Base-by-base conservation (phyloP, 116 monocot genomes). In the Dioscorea cayenensis region DNA sequence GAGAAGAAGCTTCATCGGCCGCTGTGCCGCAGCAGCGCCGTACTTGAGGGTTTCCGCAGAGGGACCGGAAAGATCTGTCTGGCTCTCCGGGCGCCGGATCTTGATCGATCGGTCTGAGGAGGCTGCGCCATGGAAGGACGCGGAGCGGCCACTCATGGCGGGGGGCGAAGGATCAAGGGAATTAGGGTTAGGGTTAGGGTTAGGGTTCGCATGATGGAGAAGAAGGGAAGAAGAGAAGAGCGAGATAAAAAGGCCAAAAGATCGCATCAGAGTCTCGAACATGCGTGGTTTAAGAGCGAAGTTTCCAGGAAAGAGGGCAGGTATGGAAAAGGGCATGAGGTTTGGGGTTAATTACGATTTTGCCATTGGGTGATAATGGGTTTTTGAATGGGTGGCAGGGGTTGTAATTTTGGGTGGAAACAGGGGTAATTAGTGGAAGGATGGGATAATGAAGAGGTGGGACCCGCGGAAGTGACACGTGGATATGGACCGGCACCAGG, bases 1-100 rank as follows among this genome's bases (percentile, higher is more conserved):
- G 49, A 87, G 21, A 66, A 87, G 81, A 21, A 87, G 37, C 84
- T 76, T 81, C 70, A 76, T 60, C 84, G 68, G 63, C 73, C 38
- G 38, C 69, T 66, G 62, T 38, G 23, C 52, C 61, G 21, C 9
- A 3, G 8, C 21, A 5, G 23, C 49, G n/a, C 51, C 71, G 19
- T 25, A 58, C 17, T n/a, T 49, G 48, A 25, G 10, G 49, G 10
- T 49, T 28, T 23, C 72, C 63, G 64, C 12, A 18, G 43, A 4
- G 28, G 22, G 5, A 10, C 59, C 14, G 59, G 21, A 16, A 22
- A 62, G 18, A 11, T 62, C 62, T 11, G 22, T 27, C 2, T 62
- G 25, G 62, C 62, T 62, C 62, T 62, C 25, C 22, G 62, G 22
- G 7, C 62, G 62, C 62, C 25, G 62, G 9, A 23, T 20, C n/a